Base-by-base conservation (phyloP, 1,139 yeast genomes). In the Nakaseomyces sp. region DNA sequence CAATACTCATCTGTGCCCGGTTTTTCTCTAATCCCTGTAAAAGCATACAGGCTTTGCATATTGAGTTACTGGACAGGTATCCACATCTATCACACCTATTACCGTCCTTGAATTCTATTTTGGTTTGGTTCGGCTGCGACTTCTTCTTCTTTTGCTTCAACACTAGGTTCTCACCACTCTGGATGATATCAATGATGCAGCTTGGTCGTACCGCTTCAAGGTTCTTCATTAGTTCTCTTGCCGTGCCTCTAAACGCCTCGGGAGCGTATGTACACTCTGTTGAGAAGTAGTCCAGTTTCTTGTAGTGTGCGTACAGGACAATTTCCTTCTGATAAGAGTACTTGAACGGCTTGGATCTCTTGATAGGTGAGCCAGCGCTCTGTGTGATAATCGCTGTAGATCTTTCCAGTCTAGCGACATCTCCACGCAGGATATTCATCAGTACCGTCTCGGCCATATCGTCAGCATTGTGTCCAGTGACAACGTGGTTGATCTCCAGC, bases 211-310 rank as follows among this genome's bases (percentile, higher is more conserved):
- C 79, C 2, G 94, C 78, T 59, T 91, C 98, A 45, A 93, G 68
- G 48, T 88, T 85, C 63, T 91, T 91, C 69, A 93, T 78, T 32
- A 91, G 71, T 46, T 88, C 91, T 56, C 99, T 74, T 0, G 98
- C 96, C 0, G 98, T 93, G 9, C 99, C 98, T 53, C 99, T 71
- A 60, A 93, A 93, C 0, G 99, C 97, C 62, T 93, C 98, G 1
- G 98, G 97, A 0, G 98, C 95, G 66, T 93, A 93, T 0, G 96
- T 81, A 64, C 99, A 93, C 59, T 93, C 99, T 0, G 99, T 93
- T 5, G 96, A 84, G 60, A 93, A 93, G 63, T 93, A 93, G 63
- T 93, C 98, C 44, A 93, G 72, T 57, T 88, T 84, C 66, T 88
- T 89, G 68, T 87, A 93, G 60, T 93, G 98, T 2, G 99, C 99